phyloP scores from a whole-genome alignment of 768 basidiomycete species.

The Tremella yokohamensis region DNA sequence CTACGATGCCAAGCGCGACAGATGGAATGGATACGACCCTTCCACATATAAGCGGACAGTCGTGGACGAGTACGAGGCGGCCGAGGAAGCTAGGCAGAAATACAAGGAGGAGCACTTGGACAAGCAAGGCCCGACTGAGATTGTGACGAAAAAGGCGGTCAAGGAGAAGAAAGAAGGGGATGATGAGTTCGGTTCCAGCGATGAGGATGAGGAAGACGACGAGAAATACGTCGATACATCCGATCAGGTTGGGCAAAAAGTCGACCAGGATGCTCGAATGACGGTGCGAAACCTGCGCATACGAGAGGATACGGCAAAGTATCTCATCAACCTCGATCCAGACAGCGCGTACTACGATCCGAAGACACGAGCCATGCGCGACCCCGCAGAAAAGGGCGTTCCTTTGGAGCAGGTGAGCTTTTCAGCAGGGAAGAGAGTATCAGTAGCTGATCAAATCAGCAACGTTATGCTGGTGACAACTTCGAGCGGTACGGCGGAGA shows the following conservation, averaged over 20 bases:
- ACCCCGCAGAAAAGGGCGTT: constrained; percentile 75
- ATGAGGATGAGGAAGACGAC: constrained; percentile 79
- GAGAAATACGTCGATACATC: constrained; percentile 98
- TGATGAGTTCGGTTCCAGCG: constrained; percentile 81
- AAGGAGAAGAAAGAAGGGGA: constrained; percentile 59
- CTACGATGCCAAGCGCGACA: constrained; percentile 91
- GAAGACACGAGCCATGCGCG: constrained; percentile 99
- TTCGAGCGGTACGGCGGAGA: constrained; percentile 88
- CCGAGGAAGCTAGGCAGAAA: constrained; percentile 86
- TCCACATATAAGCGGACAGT: constrained; percentile 75
- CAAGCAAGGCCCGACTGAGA: constrained; percentile 90
- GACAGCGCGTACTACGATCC: constrained; percentile 98
- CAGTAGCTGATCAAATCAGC: constrained; percentile 18
- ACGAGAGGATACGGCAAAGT: constrained; percentile 98
- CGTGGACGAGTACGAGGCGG: constrained; percentile 88
- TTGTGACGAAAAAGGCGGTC: constrained; percentile 68
- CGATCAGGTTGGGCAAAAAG: constrained; percentile 94
- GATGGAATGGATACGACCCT: constrained; percentile 98
- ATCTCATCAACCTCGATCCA: constrained; percentile 91
- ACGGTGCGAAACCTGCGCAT: constrained; percentile 98
- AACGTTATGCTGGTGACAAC: constrained; percentile 89
- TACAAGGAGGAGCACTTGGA: constrained; percentile 95
- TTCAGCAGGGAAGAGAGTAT: background rate
- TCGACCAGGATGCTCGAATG: constrained; percentile 96
- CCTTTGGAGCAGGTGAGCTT: constrained; percentile 61